Evolutionary conservation across 2,329 filamentous ascomycete genomes (phyloP), one percentile per base, ranked within the genome.

Genomic region (Claviceps maximensis): DNA sequence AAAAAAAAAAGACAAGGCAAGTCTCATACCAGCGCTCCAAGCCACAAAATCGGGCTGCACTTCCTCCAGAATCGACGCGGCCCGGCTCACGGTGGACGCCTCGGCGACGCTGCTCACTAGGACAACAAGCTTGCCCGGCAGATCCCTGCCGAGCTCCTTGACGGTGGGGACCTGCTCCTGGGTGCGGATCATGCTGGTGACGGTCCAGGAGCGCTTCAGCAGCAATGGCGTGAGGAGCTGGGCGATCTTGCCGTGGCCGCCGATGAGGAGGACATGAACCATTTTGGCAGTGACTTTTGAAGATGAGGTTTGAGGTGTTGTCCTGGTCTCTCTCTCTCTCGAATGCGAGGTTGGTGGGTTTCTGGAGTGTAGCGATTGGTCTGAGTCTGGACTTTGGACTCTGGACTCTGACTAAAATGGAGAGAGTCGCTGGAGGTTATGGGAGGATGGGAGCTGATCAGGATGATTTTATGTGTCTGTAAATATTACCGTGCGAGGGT

Each of bases 211-310:
- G 58, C 83, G 80, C 50, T 81, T 74, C 44, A 93, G 79, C 8
- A 94, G 80, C 55, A 90, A 76, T 1, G 85, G 86, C 9, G 87
- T 93, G 41, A 93, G 76, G 45, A 84, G 71, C 54, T 87, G 80
- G 58, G 87, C 79, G 55, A 93, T 69, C 65, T 89, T 88, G 70
- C 88, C 88, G 71, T 90, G 87, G 61, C 87, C 88, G 62, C 87
- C 87, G 57, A 93, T 79, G 58, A 93, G 69, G 56, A 90, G 81
- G 55, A 90, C 80, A 63, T 79, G 74, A n/a, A n/a, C n/a, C n/a
- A n/a, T n/a, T n/a, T n/a, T n/a, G n/a, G n/a, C n/a, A n/a, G n/a
- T n/a, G n/a, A n/a, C n/a, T n/a, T n/a, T n/a, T n/a, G n/a, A n/a
- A n/a, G n/a, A n/a, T n/a, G n/a, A n/a, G n/a, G n/a, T n/a, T n/a